Evolutionary conservation across 192 early-diverging fungal genomes (phyloP).

Genomic region (Coemansia sp.): DNA sequence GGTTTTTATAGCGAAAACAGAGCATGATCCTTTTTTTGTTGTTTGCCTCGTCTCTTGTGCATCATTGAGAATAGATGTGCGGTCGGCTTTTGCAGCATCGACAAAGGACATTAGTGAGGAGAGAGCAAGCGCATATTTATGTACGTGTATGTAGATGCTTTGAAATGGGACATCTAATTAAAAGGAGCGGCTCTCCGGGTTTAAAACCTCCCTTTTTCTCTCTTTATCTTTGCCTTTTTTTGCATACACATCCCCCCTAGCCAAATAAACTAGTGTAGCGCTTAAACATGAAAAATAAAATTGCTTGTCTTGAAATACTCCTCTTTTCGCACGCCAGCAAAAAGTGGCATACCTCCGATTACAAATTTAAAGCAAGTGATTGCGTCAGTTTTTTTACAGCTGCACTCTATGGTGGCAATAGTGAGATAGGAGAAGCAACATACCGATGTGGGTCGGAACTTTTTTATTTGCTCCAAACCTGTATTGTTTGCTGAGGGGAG

Average conservation of each 20-base stretch:
- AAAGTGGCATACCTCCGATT: too few relatives aligned
- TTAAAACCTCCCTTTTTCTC: background rate
- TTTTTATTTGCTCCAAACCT: background rate
- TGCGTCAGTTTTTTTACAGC: background rate
- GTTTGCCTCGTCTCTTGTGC: background rate
- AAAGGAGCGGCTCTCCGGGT: background rate
- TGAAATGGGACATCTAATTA: background rate
- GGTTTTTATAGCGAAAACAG: background rate
- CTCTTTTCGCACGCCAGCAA: too few relatives aligned
- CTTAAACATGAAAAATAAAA: background rate
- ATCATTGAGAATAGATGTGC: background rate
- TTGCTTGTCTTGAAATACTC: too few relatives aligned
- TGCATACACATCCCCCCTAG: background rate
- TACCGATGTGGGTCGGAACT: background rate
- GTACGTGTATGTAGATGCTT: background rate
- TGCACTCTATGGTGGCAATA: too few relatives aligned
- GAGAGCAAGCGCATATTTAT: background rate
- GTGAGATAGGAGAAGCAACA: background rate
- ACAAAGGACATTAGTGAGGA: background rate
- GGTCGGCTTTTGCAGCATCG: too few relatives aligned
- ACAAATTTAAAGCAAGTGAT: background rate
- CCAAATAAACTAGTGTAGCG: background rate
- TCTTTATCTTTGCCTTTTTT: background rate
- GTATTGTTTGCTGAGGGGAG: background rate
- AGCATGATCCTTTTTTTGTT: too few relatives aligned